These are phyloP conservation scores for Macrocystidia cucumis DNA, from an alignment of 1,284 basidiomycete genomes.

Conservation along the genomic window DNA sequence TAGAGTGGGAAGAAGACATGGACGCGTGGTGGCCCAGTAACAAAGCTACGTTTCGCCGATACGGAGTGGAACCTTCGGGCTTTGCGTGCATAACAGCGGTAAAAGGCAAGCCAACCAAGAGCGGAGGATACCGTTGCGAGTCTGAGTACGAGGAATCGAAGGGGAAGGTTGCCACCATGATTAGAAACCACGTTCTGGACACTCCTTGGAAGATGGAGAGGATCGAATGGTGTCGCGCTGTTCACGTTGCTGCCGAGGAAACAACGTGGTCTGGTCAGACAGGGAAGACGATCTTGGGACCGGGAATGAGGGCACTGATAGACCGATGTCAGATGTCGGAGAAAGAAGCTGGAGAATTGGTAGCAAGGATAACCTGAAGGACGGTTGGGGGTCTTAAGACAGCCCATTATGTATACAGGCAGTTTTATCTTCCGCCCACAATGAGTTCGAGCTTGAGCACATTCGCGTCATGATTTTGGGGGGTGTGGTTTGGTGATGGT, in stretches of 20 bases:
- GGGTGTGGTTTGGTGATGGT: too few species aligned
- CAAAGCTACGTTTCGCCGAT: slow-evolving; percentile 17
- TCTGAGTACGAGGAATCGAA: slow-evolving; percentile 18
- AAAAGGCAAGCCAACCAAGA: slow-evolving; percentile 12
- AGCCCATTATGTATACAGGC: too few species aligned
- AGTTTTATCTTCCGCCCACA: too few species aligned
- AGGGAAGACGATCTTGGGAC: slow-evolving; percentile 7
- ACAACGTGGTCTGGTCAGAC: slow-evolving; percentile 3
- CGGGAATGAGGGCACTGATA: slow-evolving; percentile 9
- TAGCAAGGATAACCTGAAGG: too few species aligned
- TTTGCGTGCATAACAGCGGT: slow-evolving; percentile 33
- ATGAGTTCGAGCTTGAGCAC: too few species aligned
- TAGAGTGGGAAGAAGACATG: slow-evolving; percentile 29
- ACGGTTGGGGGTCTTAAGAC: too few species aligned
- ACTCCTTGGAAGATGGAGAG: slow-evolving; percentile 10
- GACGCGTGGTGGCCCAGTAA: slow-evolving; percentile 34
- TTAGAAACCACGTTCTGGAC: slow-evolving; percentile 9
- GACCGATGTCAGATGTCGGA: slow-evolving; percentile 10
- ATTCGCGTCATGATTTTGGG: too few species aligned
- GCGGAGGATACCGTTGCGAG: slow-evolving; percentile 9
- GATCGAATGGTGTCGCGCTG: slow-evolving; percentile 9
- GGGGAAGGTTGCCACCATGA: slow-evolving; percentile 10
- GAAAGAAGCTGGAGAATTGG: slow-evolving; percentile 10
- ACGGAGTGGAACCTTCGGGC: slow-evolving; percentile 22
- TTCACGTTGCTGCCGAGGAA: slow-evolving; percentile 9